phyloP scores from a whole-genome alignment of 352 stramenopile genomes.

The Phytophthora cactorum region DNA sequence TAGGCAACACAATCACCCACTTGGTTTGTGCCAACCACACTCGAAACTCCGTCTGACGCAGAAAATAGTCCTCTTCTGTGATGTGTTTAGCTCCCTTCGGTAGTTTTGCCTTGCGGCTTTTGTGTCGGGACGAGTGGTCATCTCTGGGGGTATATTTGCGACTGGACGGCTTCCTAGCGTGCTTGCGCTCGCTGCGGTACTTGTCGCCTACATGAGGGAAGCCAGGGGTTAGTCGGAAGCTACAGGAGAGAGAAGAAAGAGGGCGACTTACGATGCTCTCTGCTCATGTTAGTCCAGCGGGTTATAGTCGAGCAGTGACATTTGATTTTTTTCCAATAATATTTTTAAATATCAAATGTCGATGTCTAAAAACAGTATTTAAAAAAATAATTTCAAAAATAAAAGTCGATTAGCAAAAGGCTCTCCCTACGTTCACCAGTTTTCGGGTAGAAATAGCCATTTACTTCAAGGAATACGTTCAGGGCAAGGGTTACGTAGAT shows the following conservation, averaged over 20 bases:
- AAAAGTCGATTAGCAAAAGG: no score
- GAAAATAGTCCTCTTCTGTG: slow-evolving; percentile 73
- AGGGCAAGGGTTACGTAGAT: no score
- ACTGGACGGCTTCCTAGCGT: slow-evolving; percentile 27
- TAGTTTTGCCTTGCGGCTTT: slow-evolving; percentile 38
- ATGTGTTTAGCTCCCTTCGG: slow-evolving; percentile 38
- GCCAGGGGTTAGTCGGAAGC: not conserved
- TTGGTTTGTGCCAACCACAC: slow-evolving; percentile 73
- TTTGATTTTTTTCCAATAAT: no score
- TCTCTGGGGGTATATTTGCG: slow-evolving; percentile 35
- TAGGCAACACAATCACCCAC: slow-evolving; percentile 21
- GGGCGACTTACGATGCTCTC: slow-evolving; percentile 9
- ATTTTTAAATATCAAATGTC: no score
- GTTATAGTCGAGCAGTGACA: no score
- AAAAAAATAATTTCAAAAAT: no score
- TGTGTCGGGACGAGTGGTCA: slow-evolving; percentile 30
- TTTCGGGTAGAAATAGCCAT: no score
- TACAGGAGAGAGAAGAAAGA: not conserved
- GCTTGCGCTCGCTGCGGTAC: slow-evolving; percentile 18
- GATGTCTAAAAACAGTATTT: no score
- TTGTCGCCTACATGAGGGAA: slow-evolving; percentile 11
- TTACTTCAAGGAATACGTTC: no score
- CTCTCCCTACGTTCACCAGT: no score
- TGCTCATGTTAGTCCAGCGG: slow-evolving; percentile 5
- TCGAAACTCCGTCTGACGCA: slow-evolving; percentile 70